These are phyloP conservation scores for Plectosphaerella cucumerina DNA, from an alignment of 2,329 filamentous ascomycete species.

Conservation along the genomic window DNA sequence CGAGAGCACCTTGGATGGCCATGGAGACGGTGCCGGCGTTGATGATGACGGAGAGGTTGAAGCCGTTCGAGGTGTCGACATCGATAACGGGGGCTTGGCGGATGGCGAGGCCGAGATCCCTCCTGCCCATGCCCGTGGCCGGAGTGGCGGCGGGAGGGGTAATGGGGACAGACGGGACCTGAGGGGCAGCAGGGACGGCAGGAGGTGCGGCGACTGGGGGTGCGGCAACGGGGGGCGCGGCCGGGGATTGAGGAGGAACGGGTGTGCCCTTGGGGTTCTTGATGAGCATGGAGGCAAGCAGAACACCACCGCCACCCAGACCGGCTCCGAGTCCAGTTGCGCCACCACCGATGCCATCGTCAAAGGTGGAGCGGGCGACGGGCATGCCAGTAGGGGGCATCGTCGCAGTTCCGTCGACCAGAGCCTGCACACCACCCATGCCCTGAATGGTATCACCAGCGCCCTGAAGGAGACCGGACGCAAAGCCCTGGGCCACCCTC, in stretches of 20 bases:
- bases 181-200: not conserved
- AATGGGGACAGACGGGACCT: not conserved
- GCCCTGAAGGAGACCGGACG: conserved; percentile 28
- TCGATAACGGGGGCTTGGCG: conserved; percentile 8
- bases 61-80: conserved; percentile 9
- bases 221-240: not conserved
- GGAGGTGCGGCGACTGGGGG: not conserved
- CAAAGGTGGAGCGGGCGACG: conserved; percentile 21
- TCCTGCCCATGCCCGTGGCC: not conserved
- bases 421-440: conserved; percentile 24
- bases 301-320: conserved; percentile 25
- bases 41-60: conserved; percentile 22
- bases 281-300: conserved; percentile 23
- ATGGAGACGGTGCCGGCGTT: conserved; percentile 23
- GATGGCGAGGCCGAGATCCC: not conserved
- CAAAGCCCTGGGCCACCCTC: conserved; percentile 27
- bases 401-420: conserved; percentile 22
- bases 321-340: conserved; percentile 29
- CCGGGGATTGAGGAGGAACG: not conserved
- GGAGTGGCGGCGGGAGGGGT: not conserved
- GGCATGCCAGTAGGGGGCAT: conserved; percentile 11
- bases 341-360: conserved; percentile 29
- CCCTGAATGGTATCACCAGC: conserved; percentile 25
- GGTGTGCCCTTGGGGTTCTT: conserved; percentile 11
- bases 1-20: conserved; percentile 21